Evolutionary conservation across 306 rosid species (phyloP).

Genomic region (Prunus campanulata): DNA sequence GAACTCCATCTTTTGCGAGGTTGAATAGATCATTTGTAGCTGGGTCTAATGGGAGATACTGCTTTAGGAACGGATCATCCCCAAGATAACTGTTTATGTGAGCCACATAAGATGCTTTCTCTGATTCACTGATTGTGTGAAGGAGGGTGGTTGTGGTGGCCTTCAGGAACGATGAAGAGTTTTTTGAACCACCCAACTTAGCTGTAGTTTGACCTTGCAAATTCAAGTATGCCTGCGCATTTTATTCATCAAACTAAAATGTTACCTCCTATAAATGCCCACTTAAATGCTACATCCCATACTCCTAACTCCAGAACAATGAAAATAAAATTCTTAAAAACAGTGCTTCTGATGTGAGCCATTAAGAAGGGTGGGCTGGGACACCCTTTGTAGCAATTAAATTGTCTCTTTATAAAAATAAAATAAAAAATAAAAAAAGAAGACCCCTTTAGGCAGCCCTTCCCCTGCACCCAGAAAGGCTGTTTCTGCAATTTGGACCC

Average conservation of each 20-base stretch:
- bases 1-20: constrained; percentile 87
- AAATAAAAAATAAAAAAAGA: neutral
- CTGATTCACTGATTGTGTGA: constrained; percentile 89
- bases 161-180: constrained; percentile 81
- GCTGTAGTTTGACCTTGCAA: constrained; percentile 54
- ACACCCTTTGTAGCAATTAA: neutral
- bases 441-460: neutral
- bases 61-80: constrained; percentile 78
- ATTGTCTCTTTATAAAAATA: neutral
- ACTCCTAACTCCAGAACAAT: constrained; percentile 7
- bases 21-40: constrained; percentile 62
- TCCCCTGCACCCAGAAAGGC: neutral
- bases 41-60: constrained; percentile 81
- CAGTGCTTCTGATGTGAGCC: neutral
- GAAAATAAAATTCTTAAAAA: neutral
- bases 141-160: constrained; percentile 85
- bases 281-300: constrained; percentile 4
- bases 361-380: neutral
- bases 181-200: constrained; percentile 59
- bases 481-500: neutral
- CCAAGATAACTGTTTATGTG: constrained; percentile 94
- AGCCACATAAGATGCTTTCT: constrained; percentile 76
- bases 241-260: constrained; percentile 22
- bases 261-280: constrained; percentile 16
- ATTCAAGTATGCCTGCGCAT: constrained; percentile 63